Base-by-base conservation (phyloP, 148 eudicot species). In the Chenopodium suecicum region DNA sequence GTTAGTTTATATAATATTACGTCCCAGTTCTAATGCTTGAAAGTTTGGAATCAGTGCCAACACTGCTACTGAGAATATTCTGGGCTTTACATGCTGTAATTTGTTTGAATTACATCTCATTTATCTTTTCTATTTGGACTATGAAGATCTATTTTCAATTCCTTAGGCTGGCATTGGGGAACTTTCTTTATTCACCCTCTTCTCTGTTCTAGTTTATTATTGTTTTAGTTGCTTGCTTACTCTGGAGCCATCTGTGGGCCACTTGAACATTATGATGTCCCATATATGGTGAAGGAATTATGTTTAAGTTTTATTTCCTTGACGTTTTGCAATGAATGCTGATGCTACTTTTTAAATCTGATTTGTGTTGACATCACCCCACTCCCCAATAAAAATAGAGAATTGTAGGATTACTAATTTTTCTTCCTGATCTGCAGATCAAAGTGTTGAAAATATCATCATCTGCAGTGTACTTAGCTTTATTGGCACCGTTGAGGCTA, bases 401-500 rank as follows among this genome's bases (percentile, higher is more conserved):
- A 20, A 77, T 41, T 52, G 41, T 27, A 66, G 79, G 68, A 22
- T 82, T 54, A 54, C 64, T 60, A 46, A 76, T 44, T 70, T 69
- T 78, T 68, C 80, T 41, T 37, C 65, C 29, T 67, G 73, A 60
- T 70, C 69, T 84, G 81, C 98, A 95, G 99, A 78, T 87, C 87
- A 87, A 81, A 84, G 77, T 78, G 86, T 94, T 88, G 89, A 82
- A 81, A 78, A 77, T 78, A 81, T 92, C 72, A 87, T 90, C 50
- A 86, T 94, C 90, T 80, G 37, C 70, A 88, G 87, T 76, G 89
- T 83, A 74, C 91, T 95, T 31, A 82, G 81, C 86, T 94, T 89
- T 89, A 84, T 95, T 86, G 88, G 92, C 88, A 89, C 86, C 84
- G 92, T 91, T 80, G 97, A 95, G 65, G 87, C 89, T 75, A 92